Conservation (phyloP, 495 filamentous ascomycete genomes). For the Hypoxylon crocopeplum region DNA sequence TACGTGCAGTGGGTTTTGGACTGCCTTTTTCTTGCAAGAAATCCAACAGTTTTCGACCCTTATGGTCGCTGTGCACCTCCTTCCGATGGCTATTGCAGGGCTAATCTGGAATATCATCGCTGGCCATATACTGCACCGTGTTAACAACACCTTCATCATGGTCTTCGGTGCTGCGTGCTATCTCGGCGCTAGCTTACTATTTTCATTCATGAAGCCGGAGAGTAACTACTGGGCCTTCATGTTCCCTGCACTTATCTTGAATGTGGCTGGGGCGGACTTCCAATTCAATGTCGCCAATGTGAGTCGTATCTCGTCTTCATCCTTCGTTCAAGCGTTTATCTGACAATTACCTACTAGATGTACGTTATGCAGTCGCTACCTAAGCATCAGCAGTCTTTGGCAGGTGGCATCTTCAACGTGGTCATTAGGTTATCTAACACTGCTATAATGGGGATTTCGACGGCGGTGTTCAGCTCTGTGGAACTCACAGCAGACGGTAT, state of each 20-base stretch:
- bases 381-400: constrained; percentile 61
- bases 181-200: constrained; percentile 52
- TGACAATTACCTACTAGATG: constrained; percentile 48
- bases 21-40: constrained; percentile 63
- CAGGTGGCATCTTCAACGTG: constrained; percentile 66
- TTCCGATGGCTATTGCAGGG: constrained; percentile 62
- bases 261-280: constrained; percentile 63
- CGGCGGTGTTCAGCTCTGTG: constrained; percentile 54
- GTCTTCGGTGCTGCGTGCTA: constrained; percentile 54
- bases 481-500: constrained; percentile 40
- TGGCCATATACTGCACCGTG: constrained; percentile 54
- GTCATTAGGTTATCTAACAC: constrained; percentile 59
- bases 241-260: constrained; percentile 61
- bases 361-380: constrained; percentile 63
- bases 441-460: constrained; percentile 59
- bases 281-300: constrained; percentile 70
- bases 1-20: constrained; percentile 58
- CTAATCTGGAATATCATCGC: constrained; percentile 58
- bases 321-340: background rate
- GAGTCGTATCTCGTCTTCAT: constrained; percentile 25
- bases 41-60: constrained; percentile 56
- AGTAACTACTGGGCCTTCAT: constrained; percentile 64
- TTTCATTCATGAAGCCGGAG: constrained; percentile 46
- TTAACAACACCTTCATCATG: constrained; percentile 59
- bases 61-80: constrained; percentile 60